Conservation (phyloP, 257 asterid genomes). For the Petunia axillaris region DNA sequence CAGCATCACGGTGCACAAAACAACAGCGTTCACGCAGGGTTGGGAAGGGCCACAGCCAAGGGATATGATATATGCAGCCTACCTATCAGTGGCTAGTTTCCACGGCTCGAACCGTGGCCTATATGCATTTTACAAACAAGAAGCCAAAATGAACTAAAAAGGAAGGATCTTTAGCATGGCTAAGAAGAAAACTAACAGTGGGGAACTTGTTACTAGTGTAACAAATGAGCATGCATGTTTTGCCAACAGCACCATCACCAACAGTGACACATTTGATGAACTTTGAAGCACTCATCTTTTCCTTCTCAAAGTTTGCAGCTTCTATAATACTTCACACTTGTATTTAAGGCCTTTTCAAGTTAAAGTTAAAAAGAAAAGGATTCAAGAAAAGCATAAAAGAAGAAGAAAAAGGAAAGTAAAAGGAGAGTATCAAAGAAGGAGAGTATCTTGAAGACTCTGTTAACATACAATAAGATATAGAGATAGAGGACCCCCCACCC, state of each 20-base stretch:
- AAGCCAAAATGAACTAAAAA: not conserved
- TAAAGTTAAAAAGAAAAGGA: conserved; percentile 28
- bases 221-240: conserved; percentile 97
- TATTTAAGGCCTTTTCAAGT: conserved; percentile 21
- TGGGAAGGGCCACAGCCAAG: too few relatives aligned
- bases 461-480: conserved; percentile 40
- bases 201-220: conserved; percentile 97
- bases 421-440: conserved; percentile 30
- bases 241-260: conserved; percentile 99
- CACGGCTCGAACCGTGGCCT: too few relatives aligned
- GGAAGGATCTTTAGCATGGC: not conserved
- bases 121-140: not conserved
- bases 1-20: too few relatives aligned
- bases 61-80: too few relatives aligned
- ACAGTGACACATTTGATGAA: conserved; percentile 96
- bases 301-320: conserved; percentile 26
- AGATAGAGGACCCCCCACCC: conserved; percentile 44
- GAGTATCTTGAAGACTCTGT: conserved; percentile 21
- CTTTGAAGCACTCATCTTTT: conserved; percentile 88
- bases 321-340: conserved; percentile 19
- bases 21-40: too few relatives aligned
- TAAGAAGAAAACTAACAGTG: conserved; percentile 55
- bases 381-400: conserved; percentile 20
- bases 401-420: conserved; percentile 16
- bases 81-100: too few relatives aligned